Evolutionary conservation across 345 rosid genomes (phyloP).

Genomic region (Euphorbia pulcherrima): DNA sequence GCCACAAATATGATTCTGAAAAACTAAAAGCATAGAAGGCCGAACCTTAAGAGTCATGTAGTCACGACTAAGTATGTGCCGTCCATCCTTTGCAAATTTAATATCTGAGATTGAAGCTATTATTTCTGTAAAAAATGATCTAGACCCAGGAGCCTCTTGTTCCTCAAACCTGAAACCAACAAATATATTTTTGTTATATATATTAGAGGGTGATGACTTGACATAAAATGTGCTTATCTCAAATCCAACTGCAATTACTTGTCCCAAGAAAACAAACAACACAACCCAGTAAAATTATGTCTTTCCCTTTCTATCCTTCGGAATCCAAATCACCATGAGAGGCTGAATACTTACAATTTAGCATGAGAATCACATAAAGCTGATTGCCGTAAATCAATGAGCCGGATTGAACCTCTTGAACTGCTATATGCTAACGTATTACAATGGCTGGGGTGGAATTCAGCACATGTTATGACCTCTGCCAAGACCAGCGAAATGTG

Average conservation of each 20-base stretch:
- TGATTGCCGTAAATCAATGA: conserved; percentile 94
- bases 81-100: conserved; percentile 82
- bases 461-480: conserved; percentile 99
- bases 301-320: not conserved
- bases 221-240: not conserved
- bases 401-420: conserved; percentile 96
- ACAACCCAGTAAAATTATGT: not conserved
- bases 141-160: conserved; percentile 79
- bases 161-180: conserved; percentile 75
- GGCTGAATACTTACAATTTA: conserved; percentile 59
- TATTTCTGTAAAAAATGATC: conserved; percentile 98
- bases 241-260: not conserved
- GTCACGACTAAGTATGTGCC: conserved; percentile 93
- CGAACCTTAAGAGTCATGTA: conserved; percentile 98
- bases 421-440: conserved; percentile 95
- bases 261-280: not conserved
- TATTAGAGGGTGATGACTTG: not conserved
- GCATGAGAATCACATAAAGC: conserved; percentile 93
- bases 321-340: not conserved
- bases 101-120: conserved; percentile 98
- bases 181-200: not conserved
- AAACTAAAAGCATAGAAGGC: conserved; percentile 1
- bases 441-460: conserved; percentile 94
- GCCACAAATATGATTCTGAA: conserved; percentile 1
- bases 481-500: conserved; percentile 28